These are phyloP conservation scores for Fraxinus nigra DNA, from an alignment of 305 asterid species.

Conservation along the genomic window DNA sequence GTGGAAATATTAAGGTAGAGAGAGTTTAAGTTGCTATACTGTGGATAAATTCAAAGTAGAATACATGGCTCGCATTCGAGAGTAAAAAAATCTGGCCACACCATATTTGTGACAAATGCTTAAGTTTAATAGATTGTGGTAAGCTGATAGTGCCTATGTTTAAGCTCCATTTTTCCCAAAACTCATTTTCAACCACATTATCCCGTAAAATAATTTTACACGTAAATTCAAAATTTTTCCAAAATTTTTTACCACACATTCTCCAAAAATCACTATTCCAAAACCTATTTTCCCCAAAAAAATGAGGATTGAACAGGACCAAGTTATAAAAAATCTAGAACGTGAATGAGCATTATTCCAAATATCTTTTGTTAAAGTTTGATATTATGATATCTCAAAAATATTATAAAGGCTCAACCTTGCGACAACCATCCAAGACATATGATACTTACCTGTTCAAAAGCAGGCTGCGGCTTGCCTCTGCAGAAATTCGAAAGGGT, in stretches of 20 bases:
- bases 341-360: neutral
- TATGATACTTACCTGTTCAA: slow-evolving; percentile 63
- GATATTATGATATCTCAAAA: neutral
- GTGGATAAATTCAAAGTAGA: neutral
- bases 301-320: neutral
- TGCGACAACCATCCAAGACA: neutral
- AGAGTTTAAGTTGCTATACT: neutral
- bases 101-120: neutral
- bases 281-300: too few species aligned
- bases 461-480: slow-evolving; percentile 86
- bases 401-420: neutral
- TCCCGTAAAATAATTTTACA: too few species aligned
- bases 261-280: too few species aligned
- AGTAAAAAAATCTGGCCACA: neutral
- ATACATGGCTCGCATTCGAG: neutral
- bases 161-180: too few species aligned
- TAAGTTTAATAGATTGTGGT: neutral
- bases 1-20: neutral
- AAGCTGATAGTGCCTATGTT: neutral
- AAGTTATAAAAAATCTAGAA: neutral
- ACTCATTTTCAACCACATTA: too few species aligned
- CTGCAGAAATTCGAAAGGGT: slow-evolving; percentile 90
- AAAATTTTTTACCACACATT: too few species aligned
- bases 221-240: too few species aligned
- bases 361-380: neutral